Percentiles rank a stretch among this genome's conserved stretches.
Conservation (phyloP, 352 stramenopile species). For the Pythium grandisporangium region DNA sequence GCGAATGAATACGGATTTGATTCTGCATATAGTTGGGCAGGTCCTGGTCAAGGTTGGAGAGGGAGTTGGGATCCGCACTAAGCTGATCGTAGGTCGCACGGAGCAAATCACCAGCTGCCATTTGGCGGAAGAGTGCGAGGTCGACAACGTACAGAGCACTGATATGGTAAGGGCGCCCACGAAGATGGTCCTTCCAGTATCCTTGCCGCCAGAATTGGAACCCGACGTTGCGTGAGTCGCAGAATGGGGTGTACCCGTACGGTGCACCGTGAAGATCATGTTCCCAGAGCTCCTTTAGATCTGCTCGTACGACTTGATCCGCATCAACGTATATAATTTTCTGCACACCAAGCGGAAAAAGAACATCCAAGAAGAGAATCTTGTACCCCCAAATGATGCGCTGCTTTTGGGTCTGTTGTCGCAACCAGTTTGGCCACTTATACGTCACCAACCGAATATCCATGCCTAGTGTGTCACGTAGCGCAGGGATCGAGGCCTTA, state of each 20-base stretch:
- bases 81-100: constrained; percentile 96
- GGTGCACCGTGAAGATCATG: constrained; percentile 95
- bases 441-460: constrained; percentile 99
- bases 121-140: constrained; percentile 91
- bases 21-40: constrained; percentile 97
- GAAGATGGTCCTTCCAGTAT: constrained; percentile 98
- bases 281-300: constrained; percentile 98
- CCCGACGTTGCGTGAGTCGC: constrained; percentile 93
- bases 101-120: constrained; percentile 94
- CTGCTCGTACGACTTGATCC: constrained; percentile 97
- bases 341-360: constrained; percentile 98
- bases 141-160: constrained; percentile 99
- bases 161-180: constrained; percentile 98
- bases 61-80: constrained; percentile 96
- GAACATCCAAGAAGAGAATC: constrained; percentile 99
- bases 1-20: constrained; percentile 95
- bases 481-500: constrained; percentile 89
- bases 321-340: constrained; percentile 99
- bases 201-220: constrained; percentile 98
- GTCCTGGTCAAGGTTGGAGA: constrained; percentile 99
- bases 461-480: constrained; percentile 93
- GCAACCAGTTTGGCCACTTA: constrained; percentile 99
- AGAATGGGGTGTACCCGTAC: constrained; percentile 99
- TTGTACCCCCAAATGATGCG: constrained; percentile 99
- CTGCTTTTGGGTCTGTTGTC: constrained; percentile 98